Percentiles rank a stretch among this genome's conserved stretches.
phyloP scores from a whole-genome alignment of 2,329 filamentous ascomycete species.

The Tolypocladium nubicola region DNA sequence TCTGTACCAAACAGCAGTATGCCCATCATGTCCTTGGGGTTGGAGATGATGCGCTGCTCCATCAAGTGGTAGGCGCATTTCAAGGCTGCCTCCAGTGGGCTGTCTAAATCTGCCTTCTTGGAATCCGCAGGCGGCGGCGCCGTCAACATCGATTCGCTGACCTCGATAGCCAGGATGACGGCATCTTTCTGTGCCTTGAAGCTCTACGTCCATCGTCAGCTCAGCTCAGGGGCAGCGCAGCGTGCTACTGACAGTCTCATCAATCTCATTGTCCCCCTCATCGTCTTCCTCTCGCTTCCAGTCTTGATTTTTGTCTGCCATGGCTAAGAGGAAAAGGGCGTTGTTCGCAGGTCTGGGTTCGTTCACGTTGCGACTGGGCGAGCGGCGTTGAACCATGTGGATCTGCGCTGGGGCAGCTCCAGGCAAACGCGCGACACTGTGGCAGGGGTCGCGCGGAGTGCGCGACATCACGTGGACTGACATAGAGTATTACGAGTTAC shows the following conservation, averaged over 20 bases:
- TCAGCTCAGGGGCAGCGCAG: not conserved
- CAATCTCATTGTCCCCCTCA: constrained; percentile 48
- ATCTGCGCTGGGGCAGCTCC: constrained; percentile 11
- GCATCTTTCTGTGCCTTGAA: constrained; percentile 94
- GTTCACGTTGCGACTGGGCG: not conserved
- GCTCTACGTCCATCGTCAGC: constrained; percentile 37
- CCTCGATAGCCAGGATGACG: constrained; percentile 91
- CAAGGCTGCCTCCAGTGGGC: constrained; percentile 69
- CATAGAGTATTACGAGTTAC: constrained; percentile 9
- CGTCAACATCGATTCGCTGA: constrained; percentile 78
- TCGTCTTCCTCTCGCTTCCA: constrained; percentile 49
- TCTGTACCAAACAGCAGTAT: constrained; percentile 86
- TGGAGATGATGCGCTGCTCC: constrained; percentile 97
- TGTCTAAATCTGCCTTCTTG: constrained; percentile 71
- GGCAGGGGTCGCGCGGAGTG: constrained; percentile 10
- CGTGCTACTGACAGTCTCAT: constrained; percentile 43
- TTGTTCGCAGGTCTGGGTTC: constrained; percentile 2
- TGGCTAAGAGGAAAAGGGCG: constrained; percentile 5
- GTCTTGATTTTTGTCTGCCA: constrained; percentile 27
- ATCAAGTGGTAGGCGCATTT: constrained; percentile 93
- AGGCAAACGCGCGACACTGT: constrained; percentile 21
- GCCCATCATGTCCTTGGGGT: constrained; percentile 94
- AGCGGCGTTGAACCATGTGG: not conserved
- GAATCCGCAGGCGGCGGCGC: constrained; percentile 51
- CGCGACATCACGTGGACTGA: constrained; percentile 20